Base-by-base conservation (phyloP, 148 eudicot genomes). In the Rhododendron vialii region DNA sequence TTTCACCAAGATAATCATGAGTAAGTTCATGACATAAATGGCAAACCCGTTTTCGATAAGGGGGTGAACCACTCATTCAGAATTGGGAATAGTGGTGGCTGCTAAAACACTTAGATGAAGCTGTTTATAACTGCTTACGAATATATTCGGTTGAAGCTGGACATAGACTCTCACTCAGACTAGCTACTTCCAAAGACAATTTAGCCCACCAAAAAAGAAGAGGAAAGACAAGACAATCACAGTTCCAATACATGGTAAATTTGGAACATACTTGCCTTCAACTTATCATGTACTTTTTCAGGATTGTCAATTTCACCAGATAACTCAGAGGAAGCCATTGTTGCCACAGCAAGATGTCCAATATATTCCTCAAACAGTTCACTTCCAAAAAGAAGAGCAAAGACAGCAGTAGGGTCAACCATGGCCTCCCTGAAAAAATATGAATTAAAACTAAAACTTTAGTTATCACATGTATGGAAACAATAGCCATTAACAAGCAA, bases 351-450 rank as follows among this genome's bases (percentile, higher is more conserved):
- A 86, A 95, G 87, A 89, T 97, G 99, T 50, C 99, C 99, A 7
- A 97, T 89, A 47, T 97, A 97, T 80, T 97, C 98, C 89, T 97
- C 99, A 83, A 97, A 97, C 55, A 95, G 93, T 87, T 97, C 99
- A 83, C 99, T 97, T 83, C 99, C 98, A 84, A 97, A 97, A 41
- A 97, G 92, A 87, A 95, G 88, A 67, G 98, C 93, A 86, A 97
- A 97, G 67, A 95, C 98, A n/a, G 98, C 96, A 26, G 95, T 95
- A 24, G 99, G 95, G 89, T 97, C 99, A 79, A 97, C 96, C 95
- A 97, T 97, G 7, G 94, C 89, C 24, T 95, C 99, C 92, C 99
- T 97, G 86, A 24, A 86, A 84, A 57, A 43, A 9, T 10, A 81
- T 17, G 43, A 17, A 45, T 14, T 17, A 61, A 81, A 61, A 61